phyloP scores from a whole-genome alignment of 306 rosid genomes.

The Castanea crenata region DNA sequence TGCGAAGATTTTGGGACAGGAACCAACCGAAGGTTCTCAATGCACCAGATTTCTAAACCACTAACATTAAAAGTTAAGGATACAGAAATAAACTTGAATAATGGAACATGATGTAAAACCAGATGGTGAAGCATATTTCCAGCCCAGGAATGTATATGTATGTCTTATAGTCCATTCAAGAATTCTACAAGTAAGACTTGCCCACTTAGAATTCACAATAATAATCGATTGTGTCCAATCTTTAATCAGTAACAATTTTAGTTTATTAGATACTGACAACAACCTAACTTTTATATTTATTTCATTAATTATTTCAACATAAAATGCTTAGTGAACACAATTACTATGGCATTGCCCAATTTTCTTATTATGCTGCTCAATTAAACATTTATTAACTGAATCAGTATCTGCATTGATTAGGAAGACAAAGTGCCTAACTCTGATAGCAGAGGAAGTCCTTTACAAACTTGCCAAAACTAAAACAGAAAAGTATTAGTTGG shows the following conservation, averaged over 20 bases:
- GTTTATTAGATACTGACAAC: not conserved
- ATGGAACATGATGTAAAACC: conserved; percentile 8
- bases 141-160: not conserved
- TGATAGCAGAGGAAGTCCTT: not conserved
- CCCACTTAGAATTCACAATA: not conserved
- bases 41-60: conserved; percentile 92
- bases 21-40: conserved; percentile 70
- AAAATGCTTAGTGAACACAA: not conserved
- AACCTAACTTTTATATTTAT: not conserved
- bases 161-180: not conserved
- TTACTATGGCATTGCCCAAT: not conserved
- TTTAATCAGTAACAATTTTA: not conserved
- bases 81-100: conserved; percentile 31
- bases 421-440: conserved; percentile 1
- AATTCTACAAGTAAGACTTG: not conserved
- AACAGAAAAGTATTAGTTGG: conserved; percentile 6
- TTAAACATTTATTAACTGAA: not conserved
- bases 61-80: conserved; percentile 55
- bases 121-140: conserved; percentile 3
- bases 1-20: conserved; percentile 57
- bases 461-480: conserved; percentile 2
- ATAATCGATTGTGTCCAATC: not conserved
- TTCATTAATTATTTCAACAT: not conserved
- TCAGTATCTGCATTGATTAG: not conserved
- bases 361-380: not conserved